Evolutionary conservation across 2,329 filamentous ascomycete genomes (phyloP), one percentile per base, ranked within the genome.

Genomic region (Monosporascus sp.): DNA sequence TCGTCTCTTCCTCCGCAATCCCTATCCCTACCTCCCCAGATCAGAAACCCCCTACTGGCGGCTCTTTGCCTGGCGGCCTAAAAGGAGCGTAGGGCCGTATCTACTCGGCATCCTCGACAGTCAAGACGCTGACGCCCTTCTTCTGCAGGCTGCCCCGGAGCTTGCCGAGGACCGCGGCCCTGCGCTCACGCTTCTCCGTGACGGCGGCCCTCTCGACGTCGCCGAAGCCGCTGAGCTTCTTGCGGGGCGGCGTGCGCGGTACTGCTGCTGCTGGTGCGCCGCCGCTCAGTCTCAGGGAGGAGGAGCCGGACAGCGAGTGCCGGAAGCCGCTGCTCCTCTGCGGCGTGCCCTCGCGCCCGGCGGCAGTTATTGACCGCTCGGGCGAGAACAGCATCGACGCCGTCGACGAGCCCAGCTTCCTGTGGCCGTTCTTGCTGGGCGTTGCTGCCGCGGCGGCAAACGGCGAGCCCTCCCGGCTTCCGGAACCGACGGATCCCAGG

Each of bases 171-270:
- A 84, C 76, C 3, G 73, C 77, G 60, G 75, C 75, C 59, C 81
- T 73, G 55, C 72, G 77, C n/a, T 74, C 74, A 56, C 75, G 70
- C 67, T 79, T 81, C 53, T 75, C 73, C 68, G 77, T 82, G 52
- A 86, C 65, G 27, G 74, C 73, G 27, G 70, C 70, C 71, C 83
- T 85, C 64, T 87, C 84, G 50, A 78, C 75, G 35, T 73, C 71
- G 53, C 76, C 82, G 59, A 82, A 87, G 18, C 81, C 81, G 55
- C 76, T 83, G 52, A 86, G 61, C 73, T 84, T 86, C 72, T 81
- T 85, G 44, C 82, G 72, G 2, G 81, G 78, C 25, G 81, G 73
- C 20, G 78, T 78, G 55, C 68, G 61, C 44, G 65, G 60, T 48
- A 64, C 5, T 20, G 39, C 22, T 25, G 41, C 17, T 22, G 41